A percentile compares a stretch with the other conserved stretches of the same genome.
Conservation (phyloP, 768 basidiomycete genomes). For the Neoboletus magnificus region DNA sequence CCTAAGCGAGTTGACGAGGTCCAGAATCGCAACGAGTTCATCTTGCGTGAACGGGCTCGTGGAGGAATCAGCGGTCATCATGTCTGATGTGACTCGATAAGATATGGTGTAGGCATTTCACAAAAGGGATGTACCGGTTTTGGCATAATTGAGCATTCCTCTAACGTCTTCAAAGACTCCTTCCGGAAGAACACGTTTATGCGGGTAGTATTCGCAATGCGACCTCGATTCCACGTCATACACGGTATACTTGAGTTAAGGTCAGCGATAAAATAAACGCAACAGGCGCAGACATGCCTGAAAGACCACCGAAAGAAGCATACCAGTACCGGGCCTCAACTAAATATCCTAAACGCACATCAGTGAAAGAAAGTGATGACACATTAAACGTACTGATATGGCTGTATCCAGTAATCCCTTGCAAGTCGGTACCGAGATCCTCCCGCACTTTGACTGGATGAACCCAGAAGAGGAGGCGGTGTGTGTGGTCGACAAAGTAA, state of each 20-base stretch:
- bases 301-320: background rate
- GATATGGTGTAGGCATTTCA: background rate
- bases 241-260: background rate
- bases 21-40: constrained; percentile 11
- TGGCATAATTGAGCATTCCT: constrained; percentile 17
- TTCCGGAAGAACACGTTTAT: constrained; percentile 3
- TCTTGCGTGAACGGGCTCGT: constrained; percentile 16
- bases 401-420: background rate
- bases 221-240: constrained; percentile 10
- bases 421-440: constrained; percentile 2
- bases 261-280: background rate
- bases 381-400: constrained; percentile 13
- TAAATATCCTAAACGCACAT: constrained; percentile 8
- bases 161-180: constrained; percentile 6
- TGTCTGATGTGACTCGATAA: background rate
- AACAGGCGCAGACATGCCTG: background rate
- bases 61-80: constrained; percentile 17
- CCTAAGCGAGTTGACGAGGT: constrained; percentile 12
- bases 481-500: too few species aligned
- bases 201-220: constrained; percentile 17
- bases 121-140: constrained; percentile 5
- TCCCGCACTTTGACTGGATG: background rate
- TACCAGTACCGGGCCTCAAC: constrained; percentile 16
- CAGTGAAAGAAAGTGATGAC: background rate
- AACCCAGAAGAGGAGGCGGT: too few species aligned